Evolutionary conservation across 2,329 filamentous ascomycete species (phyloP), one percentile per base, ranked within the genome.

Genomic region (Claviceps humidiphila): DNA sequence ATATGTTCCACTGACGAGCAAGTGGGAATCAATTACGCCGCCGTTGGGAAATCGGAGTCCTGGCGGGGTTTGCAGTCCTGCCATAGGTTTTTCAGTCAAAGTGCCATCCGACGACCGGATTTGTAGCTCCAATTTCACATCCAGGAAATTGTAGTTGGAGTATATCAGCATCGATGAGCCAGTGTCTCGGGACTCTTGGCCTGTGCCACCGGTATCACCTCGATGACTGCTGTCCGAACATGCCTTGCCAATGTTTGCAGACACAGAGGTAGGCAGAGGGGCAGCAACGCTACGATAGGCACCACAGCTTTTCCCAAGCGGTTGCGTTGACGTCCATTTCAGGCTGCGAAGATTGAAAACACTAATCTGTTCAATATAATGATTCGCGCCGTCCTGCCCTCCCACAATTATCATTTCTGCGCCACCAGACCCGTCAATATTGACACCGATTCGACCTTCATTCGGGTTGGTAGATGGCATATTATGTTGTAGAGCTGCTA

Each of bases 341-440:
- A 97, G 71, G 65, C 89, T 96, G 48, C 93, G 81, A 26, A 98
- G 74, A 62, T 98, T 98, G 74, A 98, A 98, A 2, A 98, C 89
- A 64, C 89, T 97, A 57, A 98, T 94, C 68, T 98, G 89, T 68
- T 98, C 91, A 59, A 98, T 98, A 64, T 98, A 98, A 66, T 95
- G 90, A 66, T 98, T 98, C n/a, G 85, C 85, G 51, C 87, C 93
- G 63, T 98, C 93, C 67, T 98, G 93, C 0, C 93, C 93, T 55
- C 93, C 93, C 7, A 97, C 90, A 14, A 98, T 85, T 5, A 98
- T 80, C 91, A 98, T 96, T 66, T 98, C 91, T 1, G 93, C 89
- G 37, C 93, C 93, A 16, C 93, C 93, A 20, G 82, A 81, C 0
- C 93, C 91, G 66, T 98, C 90, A 54, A 97, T 82, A 56, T 86